phyloP scores from a whole-genome alignment of 2,329 filamentous ascomycete species.

The Sordariomycetes sp. region DNA sequence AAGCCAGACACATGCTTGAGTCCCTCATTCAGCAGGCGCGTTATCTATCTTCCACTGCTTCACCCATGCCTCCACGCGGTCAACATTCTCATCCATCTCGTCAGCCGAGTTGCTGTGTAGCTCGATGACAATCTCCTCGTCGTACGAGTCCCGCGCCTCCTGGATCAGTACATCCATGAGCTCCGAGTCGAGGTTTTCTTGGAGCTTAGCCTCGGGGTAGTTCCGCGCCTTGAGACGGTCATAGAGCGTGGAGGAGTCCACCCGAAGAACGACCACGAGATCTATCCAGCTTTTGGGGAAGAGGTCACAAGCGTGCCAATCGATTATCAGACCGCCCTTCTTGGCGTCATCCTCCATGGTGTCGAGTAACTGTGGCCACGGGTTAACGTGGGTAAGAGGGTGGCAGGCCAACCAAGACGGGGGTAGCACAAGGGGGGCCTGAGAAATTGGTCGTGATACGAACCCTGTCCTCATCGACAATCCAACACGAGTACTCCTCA shows the following conservation, averaged over 20 bases:
- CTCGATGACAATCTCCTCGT: slow-evolving; percentile 79
- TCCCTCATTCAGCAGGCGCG: background rate
- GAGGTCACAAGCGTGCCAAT: slow-evolving; percentile 96
- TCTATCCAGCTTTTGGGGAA: slow-evolving; percentile 93
- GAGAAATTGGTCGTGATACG: slow-evolving; percentile 7
- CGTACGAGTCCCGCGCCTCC: slow-evolving; percentile 79
- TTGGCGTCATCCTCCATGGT: slow-evolving; percentile 72
- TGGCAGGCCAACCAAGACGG: background rate
- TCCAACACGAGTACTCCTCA: slow-evolving; percentile 73
- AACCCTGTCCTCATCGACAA: slow-evolving; percentile 95
- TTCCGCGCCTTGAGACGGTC: slow-evolving; percentile 72
- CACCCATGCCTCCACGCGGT: slow-evolving; percentile 71
- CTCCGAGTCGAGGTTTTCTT: slow-evolving; percentile 93
- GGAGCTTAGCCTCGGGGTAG: slow-evolving; percentile 75
- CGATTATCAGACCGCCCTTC: slow-evolving; percentile 74
- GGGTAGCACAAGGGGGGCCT: background rate
- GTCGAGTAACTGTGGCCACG: slow-evolving; percentile 55
- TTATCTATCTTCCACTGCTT: slow-evolving; percentile 53
- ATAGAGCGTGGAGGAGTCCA: slow-evolving; percentile 67
- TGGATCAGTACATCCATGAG: slow-evolving; percentile 93
- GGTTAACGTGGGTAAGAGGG: background rate
- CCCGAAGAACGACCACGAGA: slow-evolving; percentile 80
- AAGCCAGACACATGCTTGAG: background rate
- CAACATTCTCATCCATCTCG: slow-evolving; percentile 81
- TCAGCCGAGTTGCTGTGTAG: slow-evolving; percentile 68